Evolutionary conservation across 108 stramenopile species (phyloP), one percentile per base, ranked within the genome.

Genomic region (Nannochloropsis salina): DNA sequence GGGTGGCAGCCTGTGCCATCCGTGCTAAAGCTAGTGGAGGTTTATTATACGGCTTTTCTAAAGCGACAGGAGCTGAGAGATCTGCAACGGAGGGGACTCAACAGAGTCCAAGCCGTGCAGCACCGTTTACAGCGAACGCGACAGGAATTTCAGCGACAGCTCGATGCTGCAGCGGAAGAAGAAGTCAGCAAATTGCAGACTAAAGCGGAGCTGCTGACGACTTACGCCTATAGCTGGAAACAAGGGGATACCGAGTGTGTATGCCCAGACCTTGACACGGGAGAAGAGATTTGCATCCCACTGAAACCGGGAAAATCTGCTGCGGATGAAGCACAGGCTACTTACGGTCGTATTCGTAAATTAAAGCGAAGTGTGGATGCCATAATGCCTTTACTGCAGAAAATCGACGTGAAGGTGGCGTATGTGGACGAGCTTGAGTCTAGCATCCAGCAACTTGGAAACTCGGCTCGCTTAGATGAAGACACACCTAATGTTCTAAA

Each of bases 251-350:
- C 80, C 21, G 18, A 81, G 45, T 61, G 83, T 41, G 80, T 80
- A 10, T 88, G 84, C 41, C 43, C 47, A 45, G 87, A 83, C 80
- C 84, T 88, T 20, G 84, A 88, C 10, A 88, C 87, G 9, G 87
- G 87, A 9, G 87, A 84, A 8, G 74, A 40, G 18, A 45, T 88
- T 0, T 45, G 80, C 22, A 45, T 87, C 11, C 42, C 80, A 80
- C 42, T 84, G 8, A 51, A 80, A 41, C 87, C 81, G 41, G 80
- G 87, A 22, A 87, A 87, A 41, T 43, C 87, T 40, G 83, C 87
- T 0, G 43, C 80, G 11, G 84, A 87, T 5, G 45, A 47, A 41
- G 87, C 87, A 18, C 84, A 87, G 84, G 80, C 41, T 21, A 44
- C 84, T 8, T 87, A 83, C 44, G 84, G 81, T 44, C 80, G 22